Percentiles rank a stretch among this genome's conserved stretches.
These are phyloP conservation scores for Volvox carteri DNA, from an alignment of 163 green algal species.

Conservation along the genomic window DNA sequence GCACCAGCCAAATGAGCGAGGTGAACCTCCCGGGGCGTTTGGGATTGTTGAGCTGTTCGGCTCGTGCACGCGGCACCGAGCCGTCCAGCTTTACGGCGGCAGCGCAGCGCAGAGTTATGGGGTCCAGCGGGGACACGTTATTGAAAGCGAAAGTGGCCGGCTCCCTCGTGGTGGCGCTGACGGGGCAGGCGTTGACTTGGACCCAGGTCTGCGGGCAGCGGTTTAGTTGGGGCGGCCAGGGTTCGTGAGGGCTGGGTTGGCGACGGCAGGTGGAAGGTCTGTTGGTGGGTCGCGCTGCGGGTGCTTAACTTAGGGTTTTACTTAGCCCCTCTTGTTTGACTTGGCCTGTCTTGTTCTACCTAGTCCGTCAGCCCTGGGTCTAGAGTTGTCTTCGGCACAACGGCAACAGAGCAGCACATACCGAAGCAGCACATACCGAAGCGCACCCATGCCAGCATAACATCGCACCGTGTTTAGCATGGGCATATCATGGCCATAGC, in stretches of 20 bases:
- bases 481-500: too few species aligned
- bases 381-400: too few species aligned
- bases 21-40: not conserved
- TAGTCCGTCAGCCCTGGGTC: too few species aligned
- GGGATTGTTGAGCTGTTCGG: not conserved
- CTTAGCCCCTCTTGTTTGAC: too few species aligned
- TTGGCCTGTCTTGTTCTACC: too few species aligned
- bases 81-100: not conserved
- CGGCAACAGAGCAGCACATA: too few species aligned
- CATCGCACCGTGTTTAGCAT: too few species aligned
- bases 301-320: too few species aligned
- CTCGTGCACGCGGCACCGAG: not conserved
- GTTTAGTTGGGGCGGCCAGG: too few species aligned
- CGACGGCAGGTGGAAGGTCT: not conserved
- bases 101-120: conserved; percentile 14
- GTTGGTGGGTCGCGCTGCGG: not conserved
- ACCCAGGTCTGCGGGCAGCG: not conserved
- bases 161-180: not conserved
- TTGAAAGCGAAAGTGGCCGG: not conserved
- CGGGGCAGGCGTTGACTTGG: not conserved
- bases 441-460: too few species aligned
- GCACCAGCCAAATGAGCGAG: not conserved
- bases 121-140: not conserved
- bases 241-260: too few species aligned
- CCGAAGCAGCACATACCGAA: too few species aligned